Percentiles rank a stretch among this genome's conserved stretches.
phyloP scores from a whole-genome alignment of 2,329 filamentous ascomycete genomes.

The Incumbomyces lentus region DNA sequence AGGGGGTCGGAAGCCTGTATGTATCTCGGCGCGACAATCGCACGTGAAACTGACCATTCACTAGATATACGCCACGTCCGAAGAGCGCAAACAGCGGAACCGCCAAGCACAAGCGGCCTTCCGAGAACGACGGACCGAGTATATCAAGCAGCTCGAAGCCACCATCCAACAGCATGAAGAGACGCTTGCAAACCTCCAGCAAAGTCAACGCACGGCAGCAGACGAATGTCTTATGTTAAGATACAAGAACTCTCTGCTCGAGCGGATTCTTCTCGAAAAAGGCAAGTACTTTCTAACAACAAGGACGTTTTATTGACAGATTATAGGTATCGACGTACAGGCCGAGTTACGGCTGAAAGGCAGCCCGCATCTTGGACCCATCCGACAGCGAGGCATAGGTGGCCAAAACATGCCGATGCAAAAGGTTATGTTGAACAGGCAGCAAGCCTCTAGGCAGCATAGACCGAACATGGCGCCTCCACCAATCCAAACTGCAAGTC shows the following conservation, averaged over 20 bases:
- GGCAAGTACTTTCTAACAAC: conserved; percentile 41
- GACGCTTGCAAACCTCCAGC: conserved; percentile 81
- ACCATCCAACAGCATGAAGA: conserved; percentile 97
- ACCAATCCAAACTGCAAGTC: conserved; percentile 24
- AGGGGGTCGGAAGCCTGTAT: conserved; percentile 91
- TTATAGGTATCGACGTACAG: conserved; percentile 79
- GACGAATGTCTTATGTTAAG: conserved; percentile 97
- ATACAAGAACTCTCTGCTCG: conserved; percentile 94
- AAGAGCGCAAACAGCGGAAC: conserved; percentile 96
- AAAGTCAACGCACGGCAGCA: conserved; percentile 84
- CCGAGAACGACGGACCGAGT: conserved; percentile 90
- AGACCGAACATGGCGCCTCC: conserved; percentile 19
- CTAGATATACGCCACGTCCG: conserved; percentile 91
- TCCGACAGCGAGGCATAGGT: conserved; percentile 47
- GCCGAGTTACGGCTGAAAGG: conserved; percentile 88
- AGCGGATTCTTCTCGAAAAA: conserved; percentile 92
- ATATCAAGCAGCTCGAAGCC: conserved; percentile 97
- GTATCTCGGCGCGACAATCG: conserved; percentile 32
- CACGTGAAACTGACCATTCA: conserved; percentile 12
- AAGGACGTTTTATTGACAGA: not conserved
- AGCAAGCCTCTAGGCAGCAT: conserved; percentile 35
- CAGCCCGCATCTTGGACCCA: conserved; percentile 61
- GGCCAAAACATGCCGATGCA: conserved; percentile 69
- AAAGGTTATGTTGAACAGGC: conserved; percentile 69
- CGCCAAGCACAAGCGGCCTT: conserved; percentile 95